These are phyloP conservation scores for Aegilops umbellulata DNA, from an alignment of 176 grass and related monocot species.

Conservation along the genomic window DNA sequence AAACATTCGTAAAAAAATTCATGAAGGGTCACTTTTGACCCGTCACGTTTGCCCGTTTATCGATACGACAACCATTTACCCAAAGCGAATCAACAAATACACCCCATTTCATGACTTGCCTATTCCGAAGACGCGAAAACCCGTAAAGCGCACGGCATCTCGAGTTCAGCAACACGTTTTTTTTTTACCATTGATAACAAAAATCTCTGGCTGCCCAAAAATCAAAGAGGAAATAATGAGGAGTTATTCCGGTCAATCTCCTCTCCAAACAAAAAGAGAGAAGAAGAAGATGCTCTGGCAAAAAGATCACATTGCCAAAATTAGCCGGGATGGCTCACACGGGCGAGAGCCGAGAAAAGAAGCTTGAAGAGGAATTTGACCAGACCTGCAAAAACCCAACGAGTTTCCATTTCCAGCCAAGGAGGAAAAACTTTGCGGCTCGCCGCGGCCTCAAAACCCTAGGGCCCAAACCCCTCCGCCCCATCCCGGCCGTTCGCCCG, in stretches of 20 bases:
- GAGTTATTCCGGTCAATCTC: background rate
- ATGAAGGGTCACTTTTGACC: too few relatives aligned
- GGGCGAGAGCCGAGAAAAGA: background rate
- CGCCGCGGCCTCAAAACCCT: conserved; percentile 60
- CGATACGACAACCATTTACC: too few relatives aligned
- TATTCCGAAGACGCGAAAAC: too few relatives aligned
- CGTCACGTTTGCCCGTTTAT: too few relatives aligned
- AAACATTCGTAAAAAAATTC: too few relatives aligned
- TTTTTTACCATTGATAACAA: too few relatives aligned
- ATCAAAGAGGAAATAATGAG: background rate
- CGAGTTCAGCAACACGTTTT: too few relatives aligned
- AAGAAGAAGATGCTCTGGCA: background rate
- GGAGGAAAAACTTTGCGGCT: background rate
- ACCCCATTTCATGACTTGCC: too few relatives aligned
- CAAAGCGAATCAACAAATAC: too few relatives aligned
- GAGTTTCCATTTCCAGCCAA: background rate
- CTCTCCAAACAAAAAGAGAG: background rate
- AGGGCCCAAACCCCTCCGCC: conserved; percentile 49
- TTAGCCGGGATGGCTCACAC: background rate
- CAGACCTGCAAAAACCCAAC: background rate
- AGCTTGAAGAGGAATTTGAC: background rate
- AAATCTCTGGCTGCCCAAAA: too few relatives aligned
- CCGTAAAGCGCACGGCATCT: too few relatives aligned
- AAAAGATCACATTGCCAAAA: background rate
- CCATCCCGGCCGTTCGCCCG: background rate